Evolutionary conservation across 1,139 yeast genomes (phyloP).

Genomic region (Taphrina sp.): DNA sequence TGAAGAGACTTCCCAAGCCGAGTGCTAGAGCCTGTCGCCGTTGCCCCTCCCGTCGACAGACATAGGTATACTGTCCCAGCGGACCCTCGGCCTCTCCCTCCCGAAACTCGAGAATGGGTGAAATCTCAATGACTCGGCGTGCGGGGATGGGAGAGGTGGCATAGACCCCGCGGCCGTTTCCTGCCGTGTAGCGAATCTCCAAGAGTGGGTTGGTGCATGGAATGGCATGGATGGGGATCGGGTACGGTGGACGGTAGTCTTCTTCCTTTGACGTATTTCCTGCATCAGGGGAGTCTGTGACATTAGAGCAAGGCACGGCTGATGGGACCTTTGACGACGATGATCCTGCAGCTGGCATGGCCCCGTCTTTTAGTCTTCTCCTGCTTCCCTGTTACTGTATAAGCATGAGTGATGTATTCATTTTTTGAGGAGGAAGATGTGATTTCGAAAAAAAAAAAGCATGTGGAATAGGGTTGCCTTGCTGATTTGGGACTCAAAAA

Average conservation of each 20-base stretch:
- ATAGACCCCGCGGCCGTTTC: background rate
- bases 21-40: conserved; percentile 10
- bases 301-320: too few relatives aligned
- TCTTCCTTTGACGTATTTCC: too few relatives aligned
- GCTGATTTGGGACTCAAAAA: too few relatives aligned
- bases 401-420: too few relatives aligned
- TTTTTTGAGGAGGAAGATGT: too few relatives aligned
- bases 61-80: conserved; percentile 5
- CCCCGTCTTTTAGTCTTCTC: too few relatives aligned
- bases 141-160: background rate
- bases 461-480: too few relatives aligned
- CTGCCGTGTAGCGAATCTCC: background rate
- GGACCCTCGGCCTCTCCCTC: background rate
- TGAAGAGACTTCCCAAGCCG: conserved; percentile 13
- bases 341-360: too few relatives aligned
- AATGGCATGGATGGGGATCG: background rate
- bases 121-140: background rate
- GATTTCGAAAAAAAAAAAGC: too few relatives aligned
- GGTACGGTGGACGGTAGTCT: conserved; percentile 1
- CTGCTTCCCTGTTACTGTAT: too few relatives aligned
- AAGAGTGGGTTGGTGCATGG: background rate
- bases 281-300: too few relatives aligned
- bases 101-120: background rate
- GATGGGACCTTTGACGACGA: too few relatives aligned
- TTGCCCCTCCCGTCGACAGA: background rate